Percentiles rank a stretch among this genome's conserved stretches.
Evolutionary conservation across 2,329 filamentous ascomycete genomes (phyloP).

Genomic region (Parascedosporium putredinis): DNA sequence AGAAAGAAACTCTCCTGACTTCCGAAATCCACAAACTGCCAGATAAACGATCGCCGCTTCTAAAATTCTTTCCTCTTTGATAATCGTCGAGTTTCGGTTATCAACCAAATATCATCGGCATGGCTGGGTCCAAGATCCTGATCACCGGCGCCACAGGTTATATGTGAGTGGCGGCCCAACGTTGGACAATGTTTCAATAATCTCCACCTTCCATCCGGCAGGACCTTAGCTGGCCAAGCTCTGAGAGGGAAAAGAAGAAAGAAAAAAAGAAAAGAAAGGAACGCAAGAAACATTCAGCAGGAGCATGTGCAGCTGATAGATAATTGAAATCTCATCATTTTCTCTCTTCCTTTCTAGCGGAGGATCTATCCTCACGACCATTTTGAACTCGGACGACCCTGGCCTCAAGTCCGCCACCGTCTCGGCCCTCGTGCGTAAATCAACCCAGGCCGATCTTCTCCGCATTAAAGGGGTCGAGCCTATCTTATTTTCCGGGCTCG

Average conservation of each 20-base stretch:
- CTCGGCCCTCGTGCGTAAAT: constrained; percentile 17
- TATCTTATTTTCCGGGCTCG: constrained; percentile 16
- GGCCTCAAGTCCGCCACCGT: constrained; percentile 14
- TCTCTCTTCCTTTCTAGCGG: constrained; percentile 13
- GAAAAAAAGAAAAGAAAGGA: background rate
- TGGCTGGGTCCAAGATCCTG: constrained; percentile 15
- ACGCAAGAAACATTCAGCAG: background rate
- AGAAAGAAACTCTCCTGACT: no score
- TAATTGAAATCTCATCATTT: background rate
- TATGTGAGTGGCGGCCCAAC: no score
- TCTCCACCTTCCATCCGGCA: no score
- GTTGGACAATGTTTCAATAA: no score
- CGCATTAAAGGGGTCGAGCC: constrained; percentile 13
- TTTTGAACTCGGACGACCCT: constrained; percentile 14
- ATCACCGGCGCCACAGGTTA: constrained; percentile 19
- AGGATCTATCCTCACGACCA: constrained; percentile 15
- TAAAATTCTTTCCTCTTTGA: no score
- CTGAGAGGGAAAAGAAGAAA: no score
- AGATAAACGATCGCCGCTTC: no score
- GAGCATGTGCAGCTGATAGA: no score
- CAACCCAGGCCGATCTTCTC: constrained; percentile 17
- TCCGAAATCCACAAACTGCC: no score
- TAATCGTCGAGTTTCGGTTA: no score
- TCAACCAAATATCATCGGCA: no score
- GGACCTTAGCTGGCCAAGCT: no score